Conservation (phyloP, 2,329 filamentous ascomycete species). For the Phaeosphaeria sp. region DNA sequence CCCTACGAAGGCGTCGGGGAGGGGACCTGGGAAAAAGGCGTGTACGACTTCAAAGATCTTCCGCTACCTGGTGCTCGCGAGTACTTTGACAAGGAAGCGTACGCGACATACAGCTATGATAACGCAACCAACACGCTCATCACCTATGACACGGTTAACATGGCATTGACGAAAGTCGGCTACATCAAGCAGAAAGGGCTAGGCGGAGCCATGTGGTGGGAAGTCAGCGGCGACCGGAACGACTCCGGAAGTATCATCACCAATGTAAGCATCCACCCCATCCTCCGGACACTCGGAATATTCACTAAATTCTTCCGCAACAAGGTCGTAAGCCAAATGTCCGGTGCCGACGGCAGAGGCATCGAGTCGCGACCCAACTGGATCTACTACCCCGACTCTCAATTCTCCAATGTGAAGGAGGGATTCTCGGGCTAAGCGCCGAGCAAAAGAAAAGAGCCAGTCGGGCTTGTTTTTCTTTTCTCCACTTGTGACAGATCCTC, state of each 20-base stretch:
- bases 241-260: slow-evolving; percentile 66
- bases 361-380: slow-evolving; percentile 58
- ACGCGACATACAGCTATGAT: slow-evolving; percentile 82
- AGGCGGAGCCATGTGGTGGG: slow-evolving; percentile 98
- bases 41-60: slow-evolving; percentile 88
- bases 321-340: slow-evolving; percentile 47
- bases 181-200: slow-evolving; percentile 72
- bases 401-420: slow-evolving; percentile 59
- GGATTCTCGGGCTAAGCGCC: slow-evolving; percentile 44
- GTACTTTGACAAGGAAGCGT: slow-evolving; percentile 65
- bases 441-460: neutral
- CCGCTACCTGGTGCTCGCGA: slow-evolving; percentile 73
- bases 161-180: slow-evolving; percentile 72
- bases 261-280: slow-evolving; percentile 35
- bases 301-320: slow-evolving; percentile 14
- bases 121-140: slow-evolving; percentile 69
- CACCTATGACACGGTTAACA: slow-evolving; percentile 73
- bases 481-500: slow-evolving; percentile 1
- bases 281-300: slow-evolving; percentile 3
- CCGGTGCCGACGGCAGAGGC: slow-evolving; percentile 46
- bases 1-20: slow-evolving; percentile 75
- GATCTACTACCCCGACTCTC: slow-evolving; percentile 56
- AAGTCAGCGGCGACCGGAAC: slow-evolving; percentile 80
- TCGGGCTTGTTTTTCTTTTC: neutral
- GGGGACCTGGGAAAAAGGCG: slow-evolving; percentile 77